phyloP scores from a whole-genome alignment of 306 rosid genomes.

The Vigna radiata region DNA sequence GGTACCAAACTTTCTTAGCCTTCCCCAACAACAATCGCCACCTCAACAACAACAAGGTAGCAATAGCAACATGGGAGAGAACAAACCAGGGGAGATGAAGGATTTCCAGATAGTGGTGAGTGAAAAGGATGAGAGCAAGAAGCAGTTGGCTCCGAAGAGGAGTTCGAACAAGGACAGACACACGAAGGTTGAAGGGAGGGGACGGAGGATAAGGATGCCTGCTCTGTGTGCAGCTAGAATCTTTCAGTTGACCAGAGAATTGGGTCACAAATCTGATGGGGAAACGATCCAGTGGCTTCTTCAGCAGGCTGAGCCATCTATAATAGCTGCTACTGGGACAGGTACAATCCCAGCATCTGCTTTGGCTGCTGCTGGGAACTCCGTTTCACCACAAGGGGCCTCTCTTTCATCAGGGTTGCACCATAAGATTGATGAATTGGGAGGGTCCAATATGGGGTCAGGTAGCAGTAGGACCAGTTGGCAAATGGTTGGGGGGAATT shows the following conservation, averaged over 20 bases:
- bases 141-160: conserved; percentile 89
- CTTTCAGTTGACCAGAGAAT: conserved; percentile 89
- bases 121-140: conserved; percentile 68
- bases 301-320: conserved; percentile 93
- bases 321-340: conserved; percentile 84
- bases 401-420: conserved; percentile 78
- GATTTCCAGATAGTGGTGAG: conserved; percentile 80
- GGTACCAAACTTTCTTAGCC: conserved; percentile 64
- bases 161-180: conserved; percentile 93
- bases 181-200: conserved; percentile 96
- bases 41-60: conserved; percentile 21
- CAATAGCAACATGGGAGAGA: conserved; percentile 67
- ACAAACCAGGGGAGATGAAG: conserved; percentile 69
- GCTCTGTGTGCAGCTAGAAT: conserved; percentile 94
- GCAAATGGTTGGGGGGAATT: conserved; percentile 74
- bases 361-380: conserved; percentile 66
- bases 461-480: conserved; percentile 85
- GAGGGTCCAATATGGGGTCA: conserved; percentile 66
- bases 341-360: conserved; percentile 98
- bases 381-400: conserved; percentile 67
- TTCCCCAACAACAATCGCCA: conserved; percentile 47
- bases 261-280: conserved; percentile 98
- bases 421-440: conserved; percentile 69
- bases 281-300: conserved; percentile 98
- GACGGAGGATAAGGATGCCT: conserved; percentile 96